Evolutionary conservation across 345 rosid genomes (phyloP).

Genomic region (Crucihimalaya himalaica): DNA sequence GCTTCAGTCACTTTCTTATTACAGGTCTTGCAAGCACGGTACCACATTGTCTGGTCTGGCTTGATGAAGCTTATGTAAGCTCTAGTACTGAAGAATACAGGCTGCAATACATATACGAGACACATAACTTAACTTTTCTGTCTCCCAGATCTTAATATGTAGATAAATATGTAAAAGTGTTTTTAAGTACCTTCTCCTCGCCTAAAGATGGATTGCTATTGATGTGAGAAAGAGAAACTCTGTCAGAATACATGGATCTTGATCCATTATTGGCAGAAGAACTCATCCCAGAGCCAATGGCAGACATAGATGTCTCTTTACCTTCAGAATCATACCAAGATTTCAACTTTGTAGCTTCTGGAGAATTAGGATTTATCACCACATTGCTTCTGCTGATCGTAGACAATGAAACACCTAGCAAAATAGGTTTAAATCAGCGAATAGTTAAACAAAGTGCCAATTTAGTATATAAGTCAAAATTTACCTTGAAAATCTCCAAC

Average conservation of each 20-base stretch:
- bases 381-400: slow-evolving; percentile 66
- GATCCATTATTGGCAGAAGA: slow-evolving; percentile 52
- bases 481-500: slow-evolving; percentile 96
- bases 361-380: slow-evolving; percentile 65
- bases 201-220: slow-evolving; percentile 71
- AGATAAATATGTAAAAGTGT: neutral
- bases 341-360: slow-evolving; percentile 72
- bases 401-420: slow-evolving; percentile 77
- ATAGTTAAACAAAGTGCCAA: neutral
- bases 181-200: slow-evolving; percentile 64
- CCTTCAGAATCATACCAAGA: slow-evolving; percentile 92
- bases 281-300: slow-evolving; percentile 65
- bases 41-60: slow-evolving; percentile 97
- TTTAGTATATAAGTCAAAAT: neutral
- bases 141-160: neutral
- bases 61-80: slow-evolving; percentile 73
- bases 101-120: slow-evolving; percentile 53
- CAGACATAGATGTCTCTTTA: slow-evolving; percentile 69
- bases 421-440: slow-evolving; percentile 11
- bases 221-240: slow-evolving; percentile 63
- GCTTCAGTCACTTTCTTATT: slow-evolving; percentile 93
- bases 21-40: slow-evolving; percentile 93
- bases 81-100: slow-evolving; percentile 67
- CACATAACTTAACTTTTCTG: neutral
- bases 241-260: slow-evolving; percentile 74